Base-by-base conservation (phyloP, 768 basidiomycete genomes). In the Panus rudis region DNA sequence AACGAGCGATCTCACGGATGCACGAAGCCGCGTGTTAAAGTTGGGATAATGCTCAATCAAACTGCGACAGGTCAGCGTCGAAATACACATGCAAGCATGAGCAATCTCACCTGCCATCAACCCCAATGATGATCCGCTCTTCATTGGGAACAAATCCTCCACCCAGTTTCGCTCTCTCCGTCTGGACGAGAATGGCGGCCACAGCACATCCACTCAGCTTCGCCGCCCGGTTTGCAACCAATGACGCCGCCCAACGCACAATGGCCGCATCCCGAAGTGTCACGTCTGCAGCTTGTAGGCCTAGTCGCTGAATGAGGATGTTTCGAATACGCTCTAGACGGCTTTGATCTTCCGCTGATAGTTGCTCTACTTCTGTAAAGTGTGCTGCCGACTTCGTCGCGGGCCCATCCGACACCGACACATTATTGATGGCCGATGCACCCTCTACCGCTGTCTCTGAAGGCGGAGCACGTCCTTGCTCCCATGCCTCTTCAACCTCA, bases 11-110 rank as follows among this genome's bases (percentile, higher is more conserved):
- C 76, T 68, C 39, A 99, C 61, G 0, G 92, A 82, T 33, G 80
- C 78, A 14, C 91, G 75, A 42, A 96, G 67, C 11, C 73, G 75
- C 12, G 72, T 67, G 54, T 91, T 78, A 60, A 92, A 99, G 54
- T 77, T 71, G 1, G 96, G 96, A 61, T 98, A 93, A 58, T 90
- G 84, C 59, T 97, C 87, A 51, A 91, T 81, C 59, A 99, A 68
- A 62, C 92, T 92, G 50, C 33, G 13, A 20, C 25, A 13, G 28
- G 32, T 49, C 20, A 45, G 16, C 26, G 16, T 11, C 28, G 35
- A 20, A 27, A 16, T 31, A 25, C 23, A 42, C 37, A 27, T 22
- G 30, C n/a, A 33, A 26, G 27, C 16, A 25, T 10, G 20, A 39
- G 39, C 12, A 20, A 5, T 55, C 69, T 24, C 47, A 88, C 90